Percentiles rank a stretch among this genome's conserved stretches.
Evolutionary conservation across 108 stramenopile genomes (phyloP).

Genomic region (Nitzschia palea): DNA sequence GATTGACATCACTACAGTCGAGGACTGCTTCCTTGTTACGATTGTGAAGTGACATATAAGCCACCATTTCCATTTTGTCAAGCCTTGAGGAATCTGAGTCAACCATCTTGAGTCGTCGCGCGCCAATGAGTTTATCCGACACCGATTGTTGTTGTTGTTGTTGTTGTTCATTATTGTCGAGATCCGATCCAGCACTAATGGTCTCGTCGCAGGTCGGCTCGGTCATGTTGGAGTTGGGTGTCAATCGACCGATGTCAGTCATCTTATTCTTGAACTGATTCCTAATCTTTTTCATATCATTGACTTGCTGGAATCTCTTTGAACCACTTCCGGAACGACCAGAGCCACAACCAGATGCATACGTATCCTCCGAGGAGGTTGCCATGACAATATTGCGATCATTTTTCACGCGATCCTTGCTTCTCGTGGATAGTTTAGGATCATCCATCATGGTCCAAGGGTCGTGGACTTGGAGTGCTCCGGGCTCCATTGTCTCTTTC

Average conservation of each 20-base stretch:
- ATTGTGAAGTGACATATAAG: background rate
- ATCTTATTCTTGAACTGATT: background rate
- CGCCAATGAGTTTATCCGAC: background rate
- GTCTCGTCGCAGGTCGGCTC: constrained; percentile 10
- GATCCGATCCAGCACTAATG: background rate
- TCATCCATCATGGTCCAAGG: too few species aligned
- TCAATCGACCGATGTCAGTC: constrained; percentile 2
- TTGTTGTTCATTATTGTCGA: background rate
- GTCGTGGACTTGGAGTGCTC: too few species aligned
- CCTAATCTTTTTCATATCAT: background rate
- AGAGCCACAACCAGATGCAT: background rate
- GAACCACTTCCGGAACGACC: background rate
- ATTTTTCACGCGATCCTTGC: too few species aligned
- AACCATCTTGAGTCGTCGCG: background rate
- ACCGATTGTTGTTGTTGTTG: background rate
- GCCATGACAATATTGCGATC: background rate
- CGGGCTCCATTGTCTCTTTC: too few species aligned
- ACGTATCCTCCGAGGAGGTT: background rate
- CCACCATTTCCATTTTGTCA: background rate
- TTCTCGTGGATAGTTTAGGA: too few species aligned
- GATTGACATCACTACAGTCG: too few species aligned
- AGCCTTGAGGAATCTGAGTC: background rate
- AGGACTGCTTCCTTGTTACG: background rate
- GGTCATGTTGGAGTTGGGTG: constrained; percentile 3
- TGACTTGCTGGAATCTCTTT: constrained; percentile 2